Evolutionary conservation across 1,284 basidiomycete species (phyloP).

Genomic region (Pisolithus thermaeus): DNA sequence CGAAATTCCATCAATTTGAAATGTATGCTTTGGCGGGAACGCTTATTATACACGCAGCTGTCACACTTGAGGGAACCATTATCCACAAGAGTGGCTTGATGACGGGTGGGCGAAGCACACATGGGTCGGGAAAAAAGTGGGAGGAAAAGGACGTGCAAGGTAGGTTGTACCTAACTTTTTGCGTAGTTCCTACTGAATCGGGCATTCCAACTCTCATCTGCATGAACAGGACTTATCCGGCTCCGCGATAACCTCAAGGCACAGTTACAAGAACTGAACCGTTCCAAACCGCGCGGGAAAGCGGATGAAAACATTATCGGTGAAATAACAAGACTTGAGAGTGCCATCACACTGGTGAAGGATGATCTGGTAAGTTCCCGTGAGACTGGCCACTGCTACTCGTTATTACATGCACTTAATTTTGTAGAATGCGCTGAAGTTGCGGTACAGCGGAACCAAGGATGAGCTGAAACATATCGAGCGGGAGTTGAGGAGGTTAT

Average conservation of each 20-base stretch:
- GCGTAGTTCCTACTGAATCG: constrained; percentile 1
- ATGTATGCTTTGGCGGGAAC: background rate
- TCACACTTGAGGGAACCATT: constrained; percentile 94
- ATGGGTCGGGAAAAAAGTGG: constrained; percentile 75
- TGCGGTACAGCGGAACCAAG: constrained; percentile 64
- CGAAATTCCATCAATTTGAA: background rate
- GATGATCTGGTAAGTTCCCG: constrained; percentile 75
- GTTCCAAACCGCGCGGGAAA: constrained; percentile 76
- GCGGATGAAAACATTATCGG: constrained; percentile 77
- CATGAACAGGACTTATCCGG: constrained; percentile 56
- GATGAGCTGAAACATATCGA: constrained; percentile 78
- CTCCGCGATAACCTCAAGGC: constrained; percentile 69
- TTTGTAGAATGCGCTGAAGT: constrained; percentile 54
- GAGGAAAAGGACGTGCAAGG: constrained; percentile 92
- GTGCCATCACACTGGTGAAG: constrained; percentile 61
- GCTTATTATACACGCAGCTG: constrained; percentile 50
- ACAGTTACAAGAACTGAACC: constrained; percentile 79
- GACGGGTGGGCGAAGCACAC: constrained; percentile 86
- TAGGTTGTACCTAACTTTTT: constrained; percentile 22
- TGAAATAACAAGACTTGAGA: constrained; percentile 77
- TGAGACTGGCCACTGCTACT: background rate
- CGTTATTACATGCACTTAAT: background rate
- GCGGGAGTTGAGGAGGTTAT: constrained; percentile 59
- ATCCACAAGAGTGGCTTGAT: constrained; percentile 98
- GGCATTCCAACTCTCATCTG: background rate